Conservation (phyloP, 2,329 filamentous ascomycete genomes). For the Trichophyton simii region DNA sequence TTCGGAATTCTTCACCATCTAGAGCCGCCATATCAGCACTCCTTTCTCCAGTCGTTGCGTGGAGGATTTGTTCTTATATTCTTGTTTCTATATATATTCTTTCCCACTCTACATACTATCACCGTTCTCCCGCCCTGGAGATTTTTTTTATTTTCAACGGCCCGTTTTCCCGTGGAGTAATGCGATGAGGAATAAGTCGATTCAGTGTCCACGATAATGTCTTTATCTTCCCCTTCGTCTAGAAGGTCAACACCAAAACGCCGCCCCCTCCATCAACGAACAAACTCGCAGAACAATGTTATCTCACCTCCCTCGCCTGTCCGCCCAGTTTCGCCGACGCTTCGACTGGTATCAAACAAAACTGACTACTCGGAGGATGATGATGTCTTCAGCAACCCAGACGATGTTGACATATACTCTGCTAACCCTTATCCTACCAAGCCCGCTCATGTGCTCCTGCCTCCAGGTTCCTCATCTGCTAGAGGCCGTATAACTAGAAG, state of each 20-base stretch:
- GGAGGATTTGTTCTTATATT: neutral
- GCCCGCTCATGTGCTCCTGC: constrained; percentile 34
- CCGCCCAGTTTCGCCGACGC: constrained; percentile 13
- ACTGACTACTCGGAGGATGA: constrained; percentile 2
- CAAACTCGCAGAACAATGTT: constrained; percentile 35
- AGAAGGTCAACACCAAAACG: constrained; percentile 24
- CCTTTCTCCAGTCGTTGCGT: neutral
- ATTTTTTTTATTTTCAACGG: neutral
- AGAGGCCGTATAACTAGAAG: constrained; percentile 16
- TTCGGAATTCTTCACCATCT: constrained; percentile 4
- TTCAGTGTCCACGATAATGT: neutral
- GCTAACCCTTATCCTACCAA: constrained; percentile 37
- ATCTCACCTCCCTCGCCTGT: constrained; percentile 20
- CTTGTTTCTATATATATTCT: constrained; percentile 10
- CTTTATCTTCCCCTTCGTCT: constrained; percentile 18
- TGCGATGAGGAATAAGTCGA: constrained; percentile 8
- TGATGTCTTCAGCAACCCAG: neutral
- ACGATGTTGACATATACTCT: constrained; percentile 28
- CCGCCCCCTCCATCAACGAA: constrained; percentile 36
- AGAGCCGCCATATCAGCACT: neutral
- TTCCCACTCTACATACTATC: neutral
- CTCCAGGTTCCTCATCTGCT: constrained; percentile 13
- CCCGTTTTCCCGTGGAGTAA: constrained; percentile 17
- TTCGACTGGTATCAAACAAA: constrained; percentile 27
- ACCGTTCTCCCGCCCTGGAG: neutral